phyloP scores from a whole-genome alignment of 306 rosid species.

The Ceratonia siliqua region DNA sequence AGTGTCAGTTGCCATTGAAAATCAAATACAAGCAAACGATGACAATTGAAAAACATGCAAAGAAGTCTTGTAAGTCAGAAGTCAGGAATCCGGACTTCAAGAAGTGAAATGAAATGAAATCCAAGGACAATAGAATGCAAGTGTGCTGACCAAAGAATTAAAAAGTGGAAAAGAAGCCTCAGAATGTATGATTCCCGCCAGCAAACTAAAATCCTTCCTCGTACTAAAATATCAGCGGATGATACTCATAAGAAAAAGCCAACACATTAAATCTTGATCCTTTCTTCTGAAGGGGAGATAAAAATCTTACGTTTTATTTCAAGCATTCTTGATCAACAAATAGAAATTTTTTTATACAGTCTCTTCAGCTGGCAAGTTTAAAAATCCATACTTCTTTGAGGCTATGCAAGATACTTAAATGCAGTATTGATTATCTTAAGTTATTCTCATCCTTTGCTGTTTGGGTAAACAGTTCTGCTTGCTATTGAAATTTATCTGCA shows the following conservation, averaged over 20 bases:
- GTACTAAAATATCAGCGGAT: constrained; percentile 9
- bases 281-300: neutral
- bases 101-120: constrained; percentile 27
- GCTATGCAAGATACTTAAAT: too few relatives aligned
- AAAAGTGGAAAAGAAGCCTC: neutral
- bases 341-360: too few relatives aligned
- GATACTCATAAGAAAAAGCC: constrained; percentile 3
- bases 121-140: neutral
- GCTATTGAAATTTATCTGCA: too few relatives aligned
- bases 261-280: neutral
- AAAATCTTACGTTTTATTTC: neutral
- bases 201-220: constrained; percentile 29
- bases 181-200: neutral
- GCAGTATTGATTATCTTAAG: too few relatives aligned
- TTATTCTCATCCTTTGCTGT: too few relatives aligned
- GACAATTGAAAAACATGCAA: neutral
- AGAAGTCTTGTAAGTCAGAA: neutral
- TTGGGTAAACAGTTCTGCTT: too few relatives aligned
- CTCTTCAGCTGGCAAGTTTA: too few relatives aligned
- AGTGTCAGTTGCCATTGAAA: constrained; percentile 24
- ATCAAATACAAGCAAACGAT: constrained; percentile 23
- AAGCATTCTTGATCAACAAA: neutral
- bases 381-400: too few relatives aligned
- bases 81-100: neutral
- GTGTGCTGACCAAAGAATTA: neutral